Evolutionary conservation across 331 rosid species (phyloP), one percentile per base, ranked within the genome.

Genomic region (Quercus lobata): DNA sequence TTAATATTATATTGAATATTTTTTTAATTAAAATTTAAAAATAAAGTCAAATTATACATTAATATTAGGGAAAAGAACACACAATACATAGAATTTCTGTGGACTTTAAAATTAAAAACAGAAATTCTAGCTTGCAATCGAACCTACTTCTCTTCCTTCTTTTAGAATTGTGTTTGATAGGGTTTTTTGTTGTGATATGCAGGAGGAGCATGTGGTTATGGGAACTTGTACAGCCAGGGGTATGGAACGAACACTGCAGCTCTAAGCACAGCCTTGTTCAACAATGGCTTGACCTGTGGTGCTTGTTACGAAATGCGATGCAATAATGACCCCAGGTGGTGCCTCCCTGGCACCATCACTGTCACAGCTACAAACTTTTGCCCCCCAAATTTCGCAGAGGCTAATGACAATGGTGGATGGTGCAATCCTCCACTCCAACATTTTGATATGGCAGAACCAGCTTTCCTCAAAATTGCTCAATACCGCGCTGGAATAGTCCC

Each of bases 201-300:
- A 92, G 95, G 97, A 58, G 97, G 97, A 61, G 97, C 97, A 68
- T 92, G 95, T 81, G 97, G 97, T 0, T 92, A 92, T 82, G 95
- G 97, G 34, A 92, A 92, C 82, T 80, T 92, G 79, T 90, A 92
- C 60, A 90, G 97, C 79, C 93, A 90, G n/a, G 97, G 97, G 6
- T 92, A 92, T 84, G 97, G 97, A 82, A 90, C 97, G 1, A 70
- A 89, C 84, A 92, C 95, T 37, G 95, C 92, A 56, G 97, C 97
- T 55, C 71, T 90, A 21, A 92, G 97, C 91, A 92, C 93, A 17
- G 97, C 97, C 53, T 76, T 92, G 65, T 92, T 92, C 82, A 90
- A 92, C 93, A 89, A 86, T 86, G 97, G 97, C 29, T 82, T 92
- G 76, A 92, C 88, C 80, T 91, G 97, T 44, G 96, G 97, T 0